Evolutionary conservation across 345 rosid genomes (phyloP).

Genomic region (Gossypium longicalyx): DNA sequence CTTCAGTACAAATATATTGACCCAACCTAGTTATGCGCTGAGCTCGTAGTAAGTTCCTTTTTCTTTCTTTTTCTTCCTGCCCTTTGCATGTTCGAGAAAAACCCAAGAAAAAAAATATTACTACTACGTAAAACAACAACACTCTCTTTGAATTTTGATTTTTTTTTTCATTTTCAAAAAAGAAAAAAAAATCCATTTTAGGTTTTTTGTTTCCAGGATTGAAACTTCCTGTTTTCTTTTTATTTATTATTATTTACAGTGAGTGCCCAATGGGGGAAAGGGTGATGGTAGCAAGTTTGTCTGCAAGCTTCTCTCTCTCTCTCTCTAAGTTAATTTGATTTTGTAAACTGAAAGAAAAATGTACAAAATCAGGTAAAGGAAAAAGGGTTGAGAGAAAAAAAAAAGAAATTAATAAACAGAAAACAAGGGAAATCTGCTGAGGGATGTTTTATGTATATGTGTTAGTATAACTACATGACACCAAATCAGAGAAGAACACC

Average conservation of each 20-base stretch:
- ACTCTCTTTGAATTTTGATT: not conserved
- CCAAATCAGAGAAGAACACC: conserved; percentile 33
- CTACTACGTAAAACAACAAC: not conserved
- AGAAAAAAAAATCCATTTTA: not conserved
- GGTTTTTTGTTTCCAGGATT: not conserved
- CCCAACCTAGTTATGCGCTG: not conserved
- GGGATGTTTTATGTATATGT: conserved; percentile 26
- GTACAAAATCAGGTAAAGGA: conserved; percentile 13
- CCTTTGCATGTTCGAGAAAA: conserved; percentile 9
- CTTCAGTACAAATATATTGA: not conserved
- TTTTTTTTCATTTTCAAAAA: not conserved
- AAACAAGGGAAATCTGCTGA: not conserved
- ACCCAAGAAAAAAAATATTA: not conserved
- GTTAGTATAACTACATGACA: conserved; percentile 46
- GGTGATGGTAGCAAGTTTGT: conserved; percentile 35
- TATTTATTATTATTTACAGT: not conserved
- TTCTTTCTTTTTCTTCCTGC: not conserved
- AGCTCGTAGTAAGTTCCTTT: not conserved
- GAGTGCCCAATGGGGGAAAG: conserved; percentile 19
- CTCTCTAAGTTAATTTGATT: conserved; percentile 15
- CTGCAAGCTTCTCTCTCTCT: conserved; percentile 20
- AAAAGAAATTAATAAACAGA: not conserved
- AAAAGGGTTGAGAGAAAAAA: not conserved
- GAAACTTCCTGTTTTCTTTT: not conserved
- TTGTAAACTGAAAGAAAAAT: not conserved